Evolutionary conservation across 768 basidiomycete species (phyloP), one percentile per base, ranked within the genome.

Genomic region (Holtermannia corniformis): DNA sequence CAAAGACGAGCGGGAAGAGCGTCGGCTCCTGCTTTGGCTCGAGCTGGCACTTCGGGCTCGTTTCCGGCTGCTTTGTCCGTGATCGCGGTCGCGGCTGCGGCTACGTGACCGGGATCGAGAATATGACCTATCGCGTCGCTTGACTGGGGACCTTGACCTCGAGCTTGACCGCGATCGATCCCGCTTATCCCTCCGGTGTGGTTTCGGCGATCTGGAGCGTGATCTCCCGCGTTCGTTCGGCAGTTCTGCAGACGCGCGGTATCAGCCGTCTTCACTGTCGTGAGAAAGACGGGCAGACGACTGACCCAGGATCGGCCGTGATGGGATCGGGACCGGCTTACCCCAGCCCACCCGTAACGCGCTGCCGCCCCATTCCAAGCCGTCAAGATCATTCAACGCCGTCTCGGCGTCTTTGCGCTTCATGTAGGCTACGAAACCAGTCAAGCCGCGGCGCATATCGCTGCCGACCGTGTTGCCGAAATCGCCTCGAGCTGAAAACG

Each of bases 351-450:
- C 88, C 13, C 88, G 78, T 3, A 99, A 75, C 20, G 87, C 71
- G 37, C 79, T 86, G 5, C 92, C 92, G 52, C 87, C 88, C 95
- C 93, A 99, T 42, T 95, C 89, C 55, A 84, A 82, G 1, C 92
- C 91, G 62, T 99, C 95, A 51, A 88, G 80, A 67, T 93, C 86
- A 22, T 85, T 83, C 20, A 95, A 76, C 2, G 93, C 93, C 41
- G 73, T 75, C 67, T 97, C 93, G 2, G 95, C 93, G 62, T 91
- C 90, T 59, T 81, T 81, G 47, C 95, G 79, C 61, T 83, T 87
- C 88, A 97, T 95, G 72, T 85, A 97, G 0, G 91, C 87, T 19
- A 99, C 95, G 65, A 99, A 99, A 1, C 95, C 95, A 64, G 88
- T 90, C 20, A 97, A 77, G 14, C 82, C 78, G 5, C 79, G 72